Evolutionary conservation across 2,329 filamentous ascomycete genomes (phyloP), one percentile per base, ranked within the genome.

Genomic region (Fusarium phyllophilum): DNA sequence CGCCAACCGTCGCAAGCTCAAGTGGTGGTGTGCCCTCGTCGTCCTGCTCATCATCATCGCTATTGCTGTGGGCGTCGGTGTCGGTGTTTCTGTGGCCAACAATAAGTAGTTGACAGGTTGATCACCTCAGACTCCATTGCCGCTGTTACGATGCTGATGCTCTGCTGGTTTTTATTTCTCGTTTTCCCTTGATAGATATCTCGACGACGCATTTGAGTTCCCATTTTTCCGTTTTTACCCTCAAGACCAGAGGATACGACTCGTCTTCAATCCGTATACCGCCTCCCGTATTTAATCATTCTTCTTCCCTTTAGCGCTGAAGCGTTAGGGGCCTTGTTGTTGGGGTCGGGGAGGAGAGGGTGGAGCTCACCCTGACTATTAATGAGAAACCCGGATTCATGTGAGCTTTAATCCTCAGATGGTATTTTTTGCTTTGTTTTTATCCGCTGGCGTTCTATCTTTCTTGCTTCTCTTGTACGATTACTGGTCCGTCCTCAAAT

Each of bases 11-110:
- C 89, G 93, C 78, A 93, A 91, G 85, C 89, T 94, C 83, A 96
- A 96, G 87, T 95, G 94, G 93, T 94, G 89, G 88, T 94, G 92
- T 79, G 84, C 93, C 70, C 83, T 90, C 70, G 85, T 95, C 67
- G 84, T 85, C 54, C 75, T 89, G 29, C 84, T 91, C 80, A 89
- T 91, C 80, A 81, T 89, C 77, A 80, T 91, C 58, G 86, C 85
- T 72, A 83, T 90, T 65, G 86, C 83, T 14, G 80, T 90, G 39
- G 88, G 86, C 62, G 86, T 91, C 70, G 88, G 86, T 64, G 80
- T 91, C 20, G 88, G 87, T 55, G 78, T 90, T 57, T 83, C 81
- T 48, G 75, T 88, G 44, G 78, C 79, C 55, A 80, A 79, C 41
- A 78, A 66, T 38, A 67, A 68, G 29, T 60, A 59, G 44, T 60